Evolutionary conservation across 1,284 basidiomycete genomes (phyloP), one percentile per base, ranked within the genome.

Genomic region (Cutaneotrichosporon dermatis): DNA sequence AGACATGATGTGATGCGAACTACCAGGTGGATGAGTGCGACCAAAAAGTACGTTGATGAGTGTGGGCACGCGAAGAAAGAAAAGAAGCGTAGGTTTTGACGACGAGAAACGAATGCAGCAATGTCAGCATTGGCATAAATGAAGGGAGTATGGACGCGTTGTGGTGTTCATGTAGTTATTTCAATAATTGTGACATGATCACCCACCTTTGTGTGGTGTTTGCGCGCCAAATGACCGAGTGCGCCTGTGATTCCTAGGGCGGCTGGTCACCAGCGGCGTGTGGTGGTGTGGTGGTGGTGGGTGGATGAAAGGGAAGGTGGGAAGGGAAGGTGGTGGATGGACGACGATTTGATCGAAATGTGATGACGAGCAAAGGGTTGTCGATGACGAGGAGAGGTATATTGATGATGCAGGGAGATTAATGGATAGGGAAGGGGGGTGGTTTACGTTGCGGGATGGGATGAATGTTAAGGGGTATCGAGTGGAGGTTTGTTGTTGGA

Each of bases 141-240:
- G 16, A 15, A 16, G 35, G 16, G 34, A 7, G 51, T 41, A 53
- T 43, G 33, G 40, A 34, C 33, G 41, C 25, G 12, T 25, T 25
- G 25, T 25, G 25, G 25, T 25, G 25, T 40, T 34, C 58, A 59
- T 59, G 50, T 48, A 49, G 25, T 25, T 25, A 25, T 25, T 25
- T 55, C 53, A 25, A 25, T 25, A 25, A 25, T 25, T 25, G 25
- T 56, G 58, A 46, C 58, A 59, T 59, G 58, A 53, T 54, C 58
- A 59, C 58, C 49, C 58, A 59, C 58, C 58, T 59, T 59, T 54
- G 25, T 54, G 37, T 34, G 33, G 55, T 36, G 25, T 25, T 54
- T 36, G 16, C 36, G 57, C 57, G 46, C 51, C 51, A 51, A 41
- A 58, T 53, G 57, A 58, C 57, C 57, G 39, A 51, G 33, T 52